Percentiles rank a stretch among this genome's conserved stretches.
Evolutionary conservation across 1,139 yeast species (phyloP).

Genomic region (Tardiomyces depauwii): DNA sequence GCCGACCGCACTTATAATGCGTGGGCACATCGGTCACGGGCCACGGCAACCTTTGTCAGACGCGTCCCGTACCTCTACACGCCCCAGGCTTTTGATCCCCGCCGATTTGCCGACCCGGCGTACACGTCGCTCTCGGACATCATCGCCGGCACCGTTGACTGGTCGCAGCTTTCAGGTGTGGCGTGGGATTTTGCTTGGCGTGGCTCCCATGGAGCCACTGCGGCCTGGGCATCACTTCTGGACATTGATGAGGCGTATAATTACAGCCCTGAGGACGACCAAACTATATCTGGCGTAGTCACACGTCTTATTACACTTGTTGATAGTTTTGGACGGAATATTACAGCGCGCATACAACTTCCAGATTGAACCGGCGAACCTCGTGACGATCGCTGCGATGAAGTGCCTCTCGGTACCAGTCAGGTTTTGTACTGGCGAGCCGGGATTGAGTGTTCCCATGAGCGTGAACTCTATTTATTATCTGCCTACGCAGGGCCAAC

Average conservation of each 20-base stretch:
- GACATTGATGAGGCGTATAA: slow-evolving; percentile 43
- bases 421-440: no score
- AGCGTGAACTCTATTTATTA: no score
- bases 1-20: slow-evolving; percentile 45
- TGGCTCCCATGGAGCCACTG: no score
- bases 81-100: background rate
- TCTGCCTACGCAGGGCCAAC: no score
- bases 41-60: background rate
- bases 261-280: slow-evolving; percentile 32
- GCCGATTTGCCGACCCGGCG: background rate
- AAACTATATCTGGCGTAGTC: slow-evolving; percentile 26
- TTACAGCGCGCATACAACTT: no score
- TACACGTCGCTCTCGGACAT: background rate
- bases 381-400: no score
- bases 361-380: no score
- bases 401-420: no score
- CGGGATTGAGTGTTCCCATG: no score
- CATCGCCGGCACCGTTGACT: background rate
- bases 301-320: slow-evolving; percentile 12
- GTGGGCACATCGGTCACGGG: slow-evolving; percentile 25
- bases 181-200: no score
- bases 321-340: background rate
- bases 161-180: background rate
- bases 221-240: slow-evolving; percentile 37
- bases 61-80: background rate